These are phyloP conservation scores for Phascolomyces articulosus DNA, from an alignment of 371 early-diverging fungal genomes.

Conservation along the genomic window DNA sequence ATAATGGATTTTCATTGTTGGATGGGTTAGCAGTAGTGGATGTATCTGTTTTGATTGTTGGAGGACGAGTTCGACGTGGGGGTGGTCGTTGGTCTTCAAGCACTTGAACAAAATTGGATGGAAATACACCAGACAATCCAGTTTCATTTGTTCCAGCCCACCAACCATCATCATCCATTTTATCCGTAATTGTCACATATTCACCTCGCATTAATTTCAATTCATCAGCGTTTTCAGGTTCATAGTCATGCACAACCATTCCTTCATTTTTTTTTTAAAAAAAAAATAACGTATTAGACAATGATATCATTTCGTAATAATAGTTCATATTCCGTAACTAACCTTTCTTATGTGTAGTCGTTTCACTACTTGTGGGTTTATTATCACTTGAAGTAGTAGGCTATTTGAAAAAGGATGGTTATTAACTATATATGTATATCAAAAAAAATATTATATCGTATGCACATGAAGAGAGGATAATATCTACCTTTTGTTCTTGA, in stretches of 20 bases:
- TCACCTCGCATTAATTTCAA: constrained; percentile 47
- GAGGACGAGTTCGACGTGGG: constrained; percentile 44
- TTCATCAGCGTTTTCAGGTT: constrained; percentile 58
- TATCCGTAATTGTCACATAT: constrained; percentile 52
- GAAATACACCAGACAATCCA: constrained; percentile 57
- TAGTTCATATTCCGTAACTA: too few relatives aligned
- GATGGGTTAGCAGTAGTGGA: constrained; percentile 2
- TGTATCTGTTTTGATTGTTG: constrained; percentile 42
- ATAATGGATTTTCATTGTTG: constrained; percentile 1
- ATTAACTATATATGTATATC: too few relatives aligned
- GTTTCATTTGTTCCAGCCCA: constrained; percentile 62
- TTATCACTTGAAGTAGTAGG: not conserved
- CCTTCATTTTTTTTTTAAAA: too few relatives aligned
- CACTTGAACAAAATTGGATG: constrained; percentile 62
- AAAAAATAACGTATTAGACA: too few relatives aligned
- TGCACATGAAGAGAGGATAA: not conserved
- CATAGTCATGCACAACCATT: constrained; percentile 59
- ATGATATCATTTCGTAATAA: too few relatives aligned
- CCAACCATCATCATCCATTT: constrained; percentile 62
- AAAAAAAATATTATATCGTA: not conserved
- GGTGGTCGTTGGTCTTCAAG: constrained; percentile 45
- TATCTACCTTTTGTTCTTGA: not conserved
- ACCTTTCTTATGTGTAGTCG: constrained; percentile 9
- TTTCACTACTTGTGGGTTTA: not conserved
- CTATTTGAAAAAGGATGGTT: not conserved